Evolutionary conservation across 352 stramenopile species (phyloP).

Genomic region (Blastocystis sp.): DNA sequence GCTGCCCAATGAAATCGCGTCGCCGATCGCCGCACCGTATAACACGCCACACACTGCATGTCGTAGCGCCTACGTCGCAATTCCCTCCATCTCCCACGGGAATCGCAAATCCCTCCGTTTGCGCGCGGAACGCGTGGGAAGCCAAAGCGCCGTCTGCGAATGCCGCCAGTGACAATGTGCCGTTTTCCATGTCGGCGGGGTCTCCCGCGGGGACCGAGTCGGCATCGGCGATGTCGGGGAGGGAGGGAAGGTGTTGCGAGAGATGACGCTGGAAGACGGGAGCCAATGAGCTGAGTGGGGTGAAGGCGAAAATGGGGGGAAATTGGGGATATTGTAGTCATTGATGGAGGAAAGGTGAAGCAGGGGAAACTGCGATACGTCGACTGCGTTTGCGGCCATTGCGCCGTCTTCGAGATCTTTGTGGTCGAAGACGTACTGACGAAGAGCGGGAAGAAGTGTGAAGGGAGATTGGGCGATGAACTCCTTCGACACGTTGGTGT

Average conservation of each 20-base stretch:
- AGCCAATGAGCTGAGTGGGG: no score
- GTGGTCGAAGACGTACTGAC: neutral
- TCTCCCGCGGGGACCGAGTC: no score
- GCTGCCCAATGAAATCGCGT: constrained; percentile 32
- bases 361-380: no score
- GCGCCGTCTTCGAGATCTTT: neutral
- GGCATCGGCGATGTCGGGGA: neutral
- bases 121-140: no score
- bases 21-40: constrained; percentile 14
- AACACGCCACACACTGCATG: neutral
- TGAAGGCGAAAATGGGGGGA: no score
- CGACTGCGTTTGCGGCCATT: no score
- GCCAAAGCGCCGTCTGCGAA: no score
- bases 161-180: neutral
- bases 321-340: no score
- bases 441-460: neutral
- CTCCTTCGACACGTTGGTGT: neutral
- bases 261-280: no score
- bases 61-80: neutral
- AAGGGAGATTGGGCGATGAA: neutral
- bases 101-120: no score
- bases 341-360: no score
- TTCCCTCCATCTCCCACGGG: neutral
- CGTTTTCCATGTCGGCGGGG: constrained; percentile 13
- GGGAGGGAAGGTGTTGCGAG: neutral